Evolutionary conservation across 2,329 filamentous ascomycete genomes (phyloP).

Genomic region (Dendryphion nanum): DNA sequence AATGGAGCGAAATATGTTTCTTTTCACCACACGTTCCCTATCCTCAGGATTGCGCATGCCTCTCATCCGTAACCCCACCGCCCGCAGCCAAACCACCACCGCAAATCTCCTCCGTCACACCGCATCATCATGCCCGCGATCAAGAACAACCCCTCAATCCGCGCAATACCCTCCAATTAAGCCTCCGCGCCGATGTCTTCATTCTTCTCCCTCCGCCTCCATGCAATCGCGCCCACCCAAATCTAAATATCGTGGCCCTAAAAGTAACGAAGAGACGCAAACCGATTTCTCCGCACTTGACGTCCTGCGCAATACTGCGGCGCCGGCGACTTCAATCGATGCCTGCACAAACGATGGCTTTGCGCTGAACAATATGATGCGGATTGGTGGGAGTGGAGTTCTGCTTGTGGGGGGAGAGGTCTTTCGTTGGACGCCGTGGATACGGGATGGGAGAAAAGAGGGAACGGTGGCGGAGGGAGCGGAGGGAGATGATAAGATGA

Average conservation of each 20-base stretch:
- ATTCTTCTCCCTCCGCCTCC: neutral
- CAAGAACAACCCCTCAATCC: too few species aligned
- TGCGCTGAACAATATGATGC: constrained; percentile 76
- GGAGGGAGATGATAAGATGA: constrained; percentile 32
- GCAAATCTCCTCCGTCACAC: too few species aligned
- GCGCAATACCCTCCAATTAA: too few species aligned
- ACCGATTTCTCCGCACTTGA: constrained; percentile 76
- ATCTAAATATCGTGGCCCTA: constrained; percentile 58
- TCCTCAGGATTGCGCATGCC: too few species aligned
- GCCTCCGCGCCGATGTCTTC: neutral
- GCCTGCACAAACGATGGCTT: constrained; percentile 82
- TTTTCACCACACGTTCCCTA: too few species aligned
- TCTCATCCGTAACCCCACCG: too few species aligned
- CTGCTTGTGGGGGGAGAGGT: constrained; percentile 83
- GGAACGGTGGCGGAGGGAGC: constrained; percentile 38
- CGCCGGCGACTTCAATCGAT: constrained; percentile 80
- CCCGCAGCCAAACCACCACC: too few species aligned
- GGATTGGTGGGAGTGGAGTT: constrained; percentile 67
- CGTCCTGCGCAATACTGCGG: constrained; percentile 71
- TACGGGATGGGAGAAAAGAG: constrained; percentile 39
- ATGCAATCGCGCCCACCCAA: constrained; percentile 37
- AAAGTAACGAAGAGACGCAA: constrained; percentile 61
- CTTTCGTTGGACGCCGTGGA: constrained; percentile 86
- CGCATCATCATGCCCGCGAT: too few species aligned
- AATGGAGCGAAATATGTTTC: too few species aligned